A percentile compares a stretch with the other conserved stretches of the same genome.
phyloP scores from a whole-genome alignment of 768 basidiomycete genomes.

The Tricholoma hemisulphureum region DNA sequence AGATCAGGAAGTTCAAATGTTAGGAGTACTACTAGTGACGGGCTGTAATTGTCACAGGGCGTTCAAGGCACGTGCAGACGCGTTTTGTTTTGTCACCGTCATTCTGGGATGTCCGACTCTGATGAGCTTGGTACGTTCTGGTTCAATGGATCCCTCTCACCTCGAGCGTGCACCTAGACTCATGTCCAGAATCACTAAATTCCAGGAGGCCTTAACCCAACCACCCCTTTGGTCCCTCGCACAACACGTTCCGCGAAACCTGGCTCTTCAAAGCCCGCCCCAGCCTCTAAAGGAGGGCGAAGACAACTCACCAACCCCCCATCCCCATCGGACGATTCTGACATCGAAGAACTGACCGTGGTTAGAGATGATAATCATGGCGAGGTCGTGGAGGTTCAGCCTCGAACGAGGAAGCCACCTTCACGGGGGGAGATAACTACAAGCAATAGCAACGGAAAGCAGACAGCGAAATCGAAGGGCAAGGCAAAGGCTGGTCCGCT shows the following conservation, averaged over 20 bases:
- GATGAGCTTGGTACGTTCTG: constrained; percentile 18
- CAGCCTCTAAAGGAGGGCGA: constrained; percentile 5
- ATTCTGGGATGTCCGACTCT: constrained; percentile 13
- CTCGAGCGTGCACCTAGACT: neutral
- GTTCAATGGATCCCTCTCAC: neutral
- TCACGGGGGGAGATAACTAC: constrained; percentile 2
- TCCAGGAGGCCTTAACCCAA: constrained; percentile 17
- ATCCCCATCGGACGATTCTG: constrained; percentile 12
- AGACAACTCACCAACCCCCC: constrained; percentile 6
- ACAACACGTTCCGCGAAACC: constrained; percentile 12
- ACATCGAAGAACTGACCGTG: constrained; percentile 14
- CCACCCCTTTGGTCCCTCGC: constrained; percentile 9
- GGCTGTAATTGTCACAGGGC: too few species aligned
- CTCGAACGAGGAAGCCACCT: constrained; percentile 6
- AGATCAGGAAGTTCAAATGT: too few species aligned
- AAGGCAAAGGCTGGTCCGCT: constrained; percentile 30
- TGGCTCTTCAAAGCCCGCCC: constrained; percentile 18
- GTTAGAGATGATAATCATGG: constrained; percentile 3
- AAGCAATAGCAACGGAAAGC: constrained; percentile 29
- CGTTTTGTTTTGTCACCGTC: constrained; percentile 18
- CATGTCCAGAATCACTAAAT: neutral
- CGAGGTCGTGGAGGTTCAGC: neutral
- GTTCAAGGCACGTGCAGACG: constrained; percentile 21
- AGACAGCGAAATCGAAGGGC: constrained; percentile 30
- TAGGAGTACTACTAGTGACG: too few species aligned